A percentile compares a stretch with the other conserved stretches of the same genome.
phyloP scores from a whole-genome alignment of 257 asterid species.

The Lithospermum erythrorhizon region DNA sequence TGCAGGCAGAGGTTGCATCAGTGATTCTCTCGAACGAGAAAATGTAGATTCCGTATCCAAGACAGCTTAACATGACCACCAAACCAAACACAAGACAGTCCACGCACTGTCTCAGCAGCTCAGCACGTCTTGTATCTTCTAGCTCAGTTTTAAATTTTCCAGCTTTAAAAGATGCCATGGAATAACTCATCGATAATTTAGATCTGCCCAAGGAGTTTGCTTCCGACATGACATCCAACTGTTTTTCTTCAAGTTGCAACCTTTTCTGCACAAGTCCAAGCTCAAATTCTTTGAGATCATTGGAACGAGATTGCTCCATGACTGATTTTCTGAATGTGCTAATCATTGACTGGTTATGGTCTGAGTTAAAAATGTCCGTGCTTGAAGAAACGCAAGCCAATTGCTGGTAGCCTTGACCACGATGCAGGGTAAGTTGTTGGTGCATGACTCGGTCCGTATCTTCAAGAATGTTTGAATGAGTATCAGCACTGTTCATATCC shows the following conservation, averaged over 20 bases:
- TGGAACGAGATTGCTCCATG: conserved; percentile 72
- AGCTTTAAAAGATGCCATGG: conserved; percentile 56
- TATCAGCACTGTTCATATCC: conserved; percentile 11
- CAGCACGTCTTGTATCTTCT: conserved; percentile 58
- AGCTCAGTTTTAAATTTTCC: conserved; percentile 74
- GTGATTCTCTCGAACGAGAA: conserved; percentile 62
- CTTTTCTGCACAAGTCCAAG: conserved; percentile 55
- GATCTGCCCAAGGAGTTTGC: conserved; percentile 56
- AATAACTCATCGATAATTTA: conserved; percentile 76
- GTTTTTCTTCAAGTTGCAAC: conserved; percentile 59
- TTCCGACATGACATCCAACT: conserved; percentile 40
- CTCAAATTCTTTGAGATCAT: conserved; percentile 63
- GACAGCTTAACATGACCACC: conserved; percentile 50
- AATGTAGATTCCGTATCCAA: conserved; percentile 61
- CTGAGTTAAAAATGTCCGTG: conserved; percentile 16
- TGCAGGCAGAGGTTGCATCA: conserved; percentile 76
- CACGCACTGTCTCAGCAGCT: conserved; percentile 58
- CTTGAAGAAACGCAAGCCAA: conserved; percentile 27
- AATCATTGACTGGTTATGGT: conserved; percentile 22
- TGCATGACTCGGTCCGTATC: conserved; percentile 17
- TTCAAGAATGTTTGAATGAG: conserved; percentile 15
- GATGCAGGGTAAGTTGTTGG: conserved; percentile 42
- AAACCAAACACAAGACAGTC: conserved; percentile 80
- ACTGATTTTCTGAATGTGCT: conserved; percentile 56
- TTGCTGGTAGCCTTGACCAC: conserved; percentile 25